phyloP scores from a whole-genome alignment of 306 rosid species.

The Malus fusca region DNA sequence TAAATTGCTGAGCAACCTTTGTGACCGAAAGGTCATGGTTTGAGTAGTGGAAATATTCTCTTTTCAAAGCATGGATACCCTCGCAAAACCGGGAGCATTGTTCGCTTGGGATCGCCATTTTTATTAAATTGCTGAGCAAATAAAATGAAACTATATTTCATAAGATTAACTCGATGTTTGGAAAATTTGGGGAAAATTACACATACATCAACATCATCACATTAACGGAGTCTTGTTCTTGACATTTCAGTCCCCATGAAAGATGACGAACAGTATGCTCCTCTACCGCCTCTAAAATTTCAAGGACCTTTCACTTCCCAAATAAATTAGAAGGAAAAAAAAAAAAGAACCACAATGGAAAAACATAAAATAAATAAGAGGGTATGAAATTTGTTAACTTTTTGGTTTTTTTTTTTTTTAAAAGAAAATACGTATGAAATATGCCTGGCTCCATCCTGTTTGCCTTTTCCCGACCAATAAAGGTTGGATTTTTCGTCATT shows the following conservation, averaged over 20 bases:
- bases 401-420: background rate
- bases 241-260: conserved; percentile 22
- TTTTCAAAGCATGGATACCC: no score
- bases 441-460: conserved; percentile 60
- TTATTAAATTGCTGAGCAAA: background rate
- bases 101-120: no score
- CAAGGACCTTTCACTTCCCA: background rate
- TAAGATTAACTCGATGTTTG: background rate
- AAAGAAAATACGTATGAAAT: conserved; percentile 5
- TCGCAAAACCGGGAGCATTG: no score
- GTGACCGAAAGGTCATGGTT: no score
- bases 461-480: conserved; percentile 53
- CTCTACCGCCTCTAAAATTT: conserved; percentile 9
- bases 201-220: conserved; percentile 13
- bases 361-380: conserved; percentile 5
- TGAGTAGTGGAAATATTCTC: no score
- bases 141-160: background rate
- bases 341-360: background rate
- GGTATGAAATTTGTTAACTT: conserved; percentile 3
- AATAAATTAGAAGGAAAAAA: background rate
- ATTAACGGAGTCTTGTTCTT: background rate
- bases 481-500: conserved; percentile 24
- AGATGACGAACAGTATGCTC: conserved; percentile 15
- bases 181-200: conserved; percentile 6
- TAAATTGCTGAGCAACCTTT: background rate